Evolutionary conservation across 2,329 filamentous ascomycete genomes (phyloP).

Genomic region (Aspergillus piperis): DNA sequence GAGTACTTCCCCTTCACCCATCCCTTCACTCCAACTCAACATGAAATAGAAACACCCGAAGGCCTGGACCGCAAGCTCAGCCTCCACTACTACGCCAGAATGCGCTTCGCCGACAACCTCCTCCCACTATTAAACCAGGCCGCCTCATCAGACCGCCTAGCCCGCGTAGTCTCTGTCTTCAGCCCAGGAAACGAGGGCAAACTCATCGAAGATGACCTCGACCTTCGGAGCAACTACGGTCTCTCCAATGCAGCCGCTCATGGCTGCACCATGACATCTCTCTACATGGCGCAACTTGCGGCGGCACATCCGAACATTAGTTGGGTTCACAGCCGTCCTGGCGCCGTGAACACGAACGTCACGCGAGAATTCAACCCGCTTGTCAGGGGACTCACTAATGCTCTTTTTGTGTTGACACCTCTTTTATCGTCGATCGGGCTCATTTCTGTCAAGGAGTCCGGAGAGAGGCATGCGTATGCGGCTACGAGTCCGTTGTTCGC

Average conservation of each 20-base stretch:
- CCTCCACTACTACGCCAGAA: conserved; percentile 51
- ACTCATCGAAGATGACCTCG: conserved; percentile 45
- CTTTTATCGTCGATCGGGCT: neutral
- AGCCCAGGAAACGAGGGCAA: conserved; percentile 38
- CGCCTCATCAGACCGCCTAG: conserved; percentile 16
- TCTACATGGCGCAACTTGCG: conserved; percentile 32
- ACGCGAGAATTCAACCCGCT: conserved; percentile 28
- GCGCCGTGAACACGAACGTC: conserved; percentile 41
- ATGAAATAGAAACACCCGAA: conserved; percentile 42
- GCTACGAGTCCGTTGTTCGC: conserved; percentile 36
- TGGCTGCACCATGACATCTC: conserved; percentile 44
- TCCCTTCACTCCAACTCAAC: neutral
- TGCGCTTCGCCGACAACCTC: conserved; percentile 47
- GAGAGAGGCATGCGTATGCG: conserved; percentile 48
- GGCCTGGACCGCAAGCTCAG: conserved; percentile 50
- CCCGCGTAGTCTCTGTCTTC: conserved; percentile 46
- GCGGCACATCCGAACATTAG: conserved; percentile 26
- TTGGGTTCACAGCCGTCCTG: conserved; percentile 48
- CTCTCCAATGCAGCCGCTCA: conserved; percentile 39
- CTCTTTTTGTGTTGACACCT: conserved; percentile 13
- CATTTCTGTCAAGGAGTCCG: conserved; percentile 36
- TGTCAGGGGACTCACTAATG: conserved; percentile 21
- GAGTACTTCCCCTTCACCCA: neutral
- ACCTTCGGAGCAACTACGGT: conserved; percentile 39
- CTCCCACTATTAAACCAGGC: conserved; percentile 37